Percentiles rank a stretch among this genome's conserved stretches.
Conservation (phyloP, 2,329 filamentous ascomycete species). For the Xylaria multiplex region DNA sequence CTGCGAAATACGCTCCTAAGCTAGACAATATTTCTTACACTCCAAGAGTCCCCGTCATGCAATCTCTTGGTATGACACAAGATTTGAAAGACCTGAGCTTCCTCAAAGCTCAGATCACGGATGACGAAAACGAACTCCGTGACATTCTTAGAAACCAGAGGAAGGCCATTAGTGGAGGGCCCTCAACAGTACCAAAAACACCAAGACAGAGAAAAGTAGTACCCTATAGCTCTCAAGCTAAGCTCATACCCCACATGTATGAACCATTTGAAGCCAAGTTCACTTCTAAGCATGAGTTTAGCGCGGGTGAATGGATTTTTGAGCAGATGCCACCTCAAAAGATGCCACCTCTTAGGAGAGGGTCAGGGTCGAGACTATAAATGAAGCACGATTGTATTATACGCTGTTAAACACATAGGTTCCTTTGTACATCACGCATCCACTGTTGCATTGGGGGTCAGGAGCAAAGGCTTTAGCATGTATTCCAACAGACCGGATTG, state of each 20-base stretch:
- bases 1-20: constrained; percentile 63
- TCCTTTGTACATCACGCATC: constrained; percentile 26
- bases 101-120: constrained; percentile 85
- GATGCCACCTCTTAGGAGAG: constrained; percentile 6
- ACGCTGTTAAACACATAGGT: not conserved
- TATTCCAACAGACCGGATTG: constrained; percentile 7
- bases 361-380: constrained; percentile 25
- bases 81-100: constrained; percentile 66
- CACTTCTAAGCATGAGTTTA: constrained; percentile 37
- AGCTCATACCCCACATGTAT: constrained; percentile 53
- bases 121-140: constrained; percentile 76
- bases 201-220: constrained; percentile 45
- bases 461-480: constrained; percentile 12
- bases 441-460: constrained; percentile 8
- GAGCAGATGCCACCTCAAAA: constrained; percentile 41
- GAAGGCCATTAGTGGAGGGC: constrained; percentile 46
- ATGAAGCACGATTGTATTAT: constrained; percentile 22
- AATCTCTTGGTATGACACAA: constrained; percentile 65
- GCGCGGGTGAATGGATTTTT: constrained; percentile 40
- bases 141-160: constrained; percentile 73
- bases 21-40: constrained; percentile 73
- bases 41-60: constrained; percentile 82
- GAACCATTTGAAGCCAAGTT: constrained; percentile 54
- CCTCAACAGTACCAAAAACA: constrained; percentile 31
- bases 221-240: constrained; percentile 53